A percentile compares a stretch with the other conserved stretches of the same genome.
These are phyloP conservation scores for Colletotrichum graminicola DNA, from an alignment of 2,329 filamentous ascomycete species.

Conservation along the genomic window DNA sequence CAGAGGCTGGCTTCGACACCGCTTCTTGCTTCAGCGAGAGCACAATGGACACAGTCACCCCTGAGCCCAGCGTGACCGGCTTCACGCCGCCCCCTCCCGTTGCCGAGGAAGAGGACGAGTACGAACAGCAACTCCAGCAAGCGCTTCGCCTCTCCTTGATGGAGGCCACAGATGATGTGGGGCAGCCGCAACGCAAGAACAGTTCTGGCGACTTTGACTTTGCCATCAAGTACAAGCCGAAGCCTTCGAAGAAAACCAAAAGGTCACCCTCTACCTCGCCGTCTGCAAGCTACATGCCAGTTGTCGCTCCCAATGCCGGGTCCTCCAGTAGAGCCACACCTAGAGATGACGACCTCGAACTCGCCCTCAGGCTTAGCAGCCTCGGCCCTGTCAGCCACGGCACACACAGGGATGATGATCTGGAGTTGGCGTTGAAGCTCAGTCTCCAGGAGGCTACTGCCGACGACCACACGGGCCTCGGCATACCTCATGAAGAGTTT, in stretches of 20 bases:
- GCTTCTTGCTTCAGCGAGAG: conserved; percentile 58
- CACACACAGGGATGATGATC: conserved; percentile 64
- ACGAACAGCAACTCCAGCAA: conserved; percentile 72
- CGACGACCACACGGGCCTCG: conserved; percentile 48
- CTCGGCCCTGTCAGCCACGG: conserved; percentile 63
- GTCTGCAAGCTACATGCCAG: conserved; percentile 52
- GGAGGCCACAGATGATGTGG: conserved; percentile 64
- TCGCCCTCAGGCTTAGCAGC: conserved; percentile 69
- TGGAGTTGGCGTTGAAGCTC: conserved; percentile 70
- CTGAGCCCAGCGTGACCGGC: conserved; percentile 65
- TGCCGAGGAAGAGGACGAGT: conserved; percentile 63
- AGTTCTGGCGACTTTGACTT: conserved; percentile 65
- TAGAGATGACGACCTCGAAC: conserved; percentile 69
- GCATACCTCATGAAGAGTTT: conserved; percentile 52
- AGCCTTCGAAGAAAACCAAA: conserved; percentile 56
- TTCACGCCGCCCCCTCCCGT: conserved; percentile 50
- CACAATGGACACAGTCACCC: conserved; percentile 63
- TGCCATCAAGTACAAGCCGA: conserved; percentile 62
- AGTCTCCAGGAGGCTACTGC: conserved; percentile 49
- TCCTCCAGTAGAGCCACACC: conserved; percentile 37
- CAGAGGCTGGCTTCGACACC: conserved; percentile 59
- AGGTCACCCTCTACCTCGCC: conserved; percentile 52
- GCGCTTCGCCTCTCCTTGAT: conserved; percentile 72
- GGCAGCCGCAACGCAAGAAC: conserved; percentile 59
- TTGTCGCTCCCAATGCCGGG: conserved; percentile 11